Evolutionary conservation across 2,329 filamentous ascomycete species (phyloP).

Genomic region (Aspergillus sp.): DNA sequence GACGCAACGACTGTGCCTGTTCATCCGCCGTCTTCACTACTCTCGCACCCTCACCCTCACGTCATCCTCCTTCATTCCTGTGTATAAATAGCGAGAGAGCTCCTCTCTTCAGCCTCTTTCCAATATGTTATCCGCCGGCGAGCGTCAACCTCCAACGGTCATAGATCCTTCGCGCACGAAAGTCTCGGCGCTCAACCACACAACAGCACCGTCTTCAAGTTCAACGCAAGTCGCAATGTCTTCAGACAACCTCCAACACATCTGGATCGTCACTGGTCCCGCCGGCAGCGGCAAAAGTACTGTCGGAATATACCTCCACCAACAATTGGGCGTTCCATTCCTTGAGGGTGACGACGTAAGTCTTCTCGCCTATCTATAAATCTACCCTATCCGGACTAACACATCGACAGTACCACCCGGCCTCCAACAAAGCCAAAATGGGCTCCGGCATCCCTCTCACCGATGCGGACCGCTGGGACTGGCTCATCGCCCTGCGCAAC

Average conservation of each 20-base stretch:
- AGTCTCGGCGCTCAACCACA: constrained; percentile 20
- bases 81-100: not conserved
- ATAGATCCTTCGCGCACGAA: constrained; percentile 24
- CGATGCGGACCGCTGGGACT: constrained; percentile 96
- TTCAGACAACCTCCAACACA: constrained; percentile 55
- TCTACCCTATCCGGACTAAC: not conserved
- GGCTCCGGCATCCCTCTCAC: constrained; percentile 76
- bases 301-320: constrained; percentile 65
- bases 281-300: constrained; percentile 80
- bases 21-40: constrained; percentile 13
- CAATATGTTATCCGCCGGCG: constrained; percentile 41
- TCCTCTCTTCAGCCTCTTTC: not conserved
- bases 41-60: constrained; percentile 7
- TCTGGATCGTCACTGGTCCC: constrained; percentile 78
- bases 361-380: constrained; percentile 14
- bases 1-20: constrained; percentile 20
- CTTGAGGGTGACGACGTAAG: constrained; percentile 77
- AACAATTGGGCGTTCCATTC: constrained; percentile 65
- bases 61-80: constrained; percentile 2
- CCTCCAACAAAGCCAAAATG: constrained; percentile 90
- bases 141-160: constrained; percentile 26
- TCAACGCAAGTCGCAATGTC: constrained; percentile 11
- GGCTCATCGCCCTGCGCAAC: constrained; percentile 77
- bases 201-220: constrained; percentile 3
- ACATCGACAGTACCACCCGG: constrained; percentile 44